Evolutionary conservation across 2,329 filamentous ascomycete genomes (phyloP), one percentile per base, ranked within the genome.

Genomic region (Trichophyton benhamiae): DNA sequence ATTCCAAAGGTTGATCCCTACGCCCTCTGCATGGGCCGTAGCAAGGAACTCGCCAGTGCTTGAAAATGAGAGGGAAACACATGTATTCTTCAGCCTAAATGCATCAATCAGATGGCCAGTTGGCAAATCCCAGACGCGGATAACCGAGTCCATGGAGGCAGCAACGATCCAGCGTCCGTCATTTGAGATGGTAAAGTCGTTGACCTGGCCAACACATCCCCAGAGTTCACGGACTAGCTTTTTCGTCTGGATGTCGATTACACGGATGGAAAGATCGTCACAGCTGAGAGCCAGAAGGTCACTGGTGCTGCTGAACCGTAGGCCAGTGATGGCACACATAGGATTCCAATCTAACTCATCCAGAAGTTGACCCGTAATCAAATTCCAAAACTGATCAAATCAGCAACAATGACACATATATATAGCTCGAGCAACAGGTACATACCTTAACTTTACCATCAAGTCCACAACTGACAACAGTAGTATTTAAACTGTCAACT

Each of bases 91-190:
- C 3, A 95, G 82, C 62, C 85, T 85, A 75, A 99, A 91, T 2
- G 89, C 89, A 71, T 99, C 94, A 64, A 99, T 94, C 13, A 99
- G 80, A 75, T 99, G 92, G 27, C 91, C 92, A 0, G 95, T 99
- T 0, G 94, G 90, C 30, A 99, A 79, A 76, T 99, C 95, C 91
- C 94, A 99, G 6, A 97, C 84, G 48, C 94, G 84, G 58, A 96
- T 78, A 4, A 90, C 78, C 1, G 85, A 84, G 70, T 95, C 89
- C 69, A 88, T 86, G 0, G 90, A 91, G 11, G 91, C 88, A 22
- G 91, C 89, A 61, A 96, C 84, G 66, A 99, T 85, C 94, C 94
- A 99, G 61, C 91, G 84, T 7, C 92, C 92, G 72, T 97, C 91
- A 66, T 86, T 89, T 2, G 92, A 97, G 75, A 99, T 97, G 68